These are phyloP conservation scores for Reutealis trisperma DNA, from an alignment of 345 rosid genomes.

Conservation along the genomic window DNA sequence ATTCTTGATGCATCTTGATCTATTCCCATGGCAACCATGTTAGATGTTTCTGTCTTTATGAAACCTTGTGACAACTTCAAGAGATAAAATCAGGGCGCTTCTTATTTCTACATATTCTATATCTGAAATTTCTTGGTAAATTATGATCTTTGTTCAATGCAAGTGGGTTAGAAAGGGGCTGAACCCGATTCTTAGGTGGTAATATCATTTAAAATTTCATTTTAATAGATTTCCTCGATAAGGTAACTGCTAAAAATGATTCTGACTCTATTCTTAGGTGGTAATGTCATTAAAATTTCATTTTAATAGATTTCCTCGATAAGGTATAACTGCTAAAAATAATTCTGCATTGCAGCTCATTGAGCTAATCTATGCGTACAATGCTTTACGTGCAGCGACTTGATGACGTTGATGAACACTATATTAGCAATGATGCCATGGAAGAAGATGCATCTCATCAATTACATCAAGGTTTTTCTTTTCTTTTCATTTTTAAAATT, in stretches of 20 bases:
- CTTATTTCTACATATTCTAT: neutral
- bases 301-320: neutral
- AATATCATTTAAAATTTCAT: neutral
- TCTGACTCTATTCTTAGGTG: neutral
- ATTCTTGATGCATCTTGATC: neutral
- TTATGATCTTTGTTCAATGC: neutral
- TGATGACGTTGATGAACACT: conserved; percentile 56
- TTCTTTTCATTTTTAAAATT: neutral
- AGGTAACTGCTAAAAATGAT: neutral
- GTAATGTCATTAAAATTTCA: neutral
- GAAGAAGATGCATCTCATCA: conserved; percentile 47
- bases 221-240: neutral
- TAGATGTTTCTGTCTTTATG: neutral
- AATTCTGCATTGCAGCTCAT: neutral
- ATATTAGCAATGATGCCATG: conserved; percentile 29
- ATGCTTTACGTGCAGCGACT: conserved; percentile 51
- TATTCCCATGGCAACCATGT: neutral
- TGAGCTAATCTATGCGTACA: neutral
- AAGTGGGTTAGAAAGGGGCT: neutral
- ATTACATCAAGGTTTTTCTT: conserved; percentile 67
- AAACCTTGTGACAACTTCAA: neutral
- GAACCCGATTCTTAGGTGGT: neutral
- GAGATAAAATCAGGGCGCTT: neutral
- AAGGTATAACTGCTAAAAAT: neutral
- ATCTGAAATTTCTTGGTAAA: neutral